phyloP scores from a whole-genome alignment of 495 filamentous ascomycete species.

The Pyrenopolyporus hunteri region DNA sequence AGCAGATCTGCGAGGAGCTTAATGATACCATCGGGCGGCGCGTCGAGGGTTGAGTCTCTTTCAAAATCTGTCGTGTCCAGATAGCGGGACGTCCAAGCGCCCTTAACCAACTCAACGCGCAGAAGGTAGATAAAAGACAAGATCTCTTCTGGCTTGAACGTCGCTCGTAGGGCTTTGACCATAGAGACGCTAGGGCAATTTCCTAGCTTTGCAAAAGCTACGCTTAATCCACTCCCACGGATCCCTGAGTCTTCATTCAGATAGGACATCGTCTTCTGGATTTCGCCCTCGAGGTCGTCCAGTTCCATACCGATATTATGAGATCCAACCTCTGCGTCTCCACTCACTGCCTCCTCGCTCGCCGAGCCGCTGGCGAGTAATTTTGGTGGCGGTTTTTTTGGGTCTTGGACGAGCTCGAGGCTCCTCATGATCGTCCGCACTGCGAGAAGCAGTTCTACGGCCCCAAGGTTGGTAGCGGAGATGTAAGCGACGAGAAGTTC shows the following conservation, averaged over 20 bases:
- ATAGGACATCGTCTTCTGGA: conserved; percentile 58
- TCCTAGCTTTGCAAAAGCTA: conserved; percentile 68
- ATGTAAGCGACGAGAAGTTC: conserved; percentile 64
- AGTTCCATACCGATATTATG: conserved; percentile 54
- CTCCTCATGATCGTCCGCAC: conserved; percentile 58
- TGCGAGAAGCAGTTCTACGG: conserved; percentile 54
- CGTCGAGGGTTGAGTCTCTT: conserved; percentile 59
- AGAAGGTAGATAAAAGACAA: conserved; percentile 77
- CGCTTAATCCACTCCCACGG: conserved; percentile 53
- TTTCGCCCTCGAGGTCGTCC: conserved; percentile 55
- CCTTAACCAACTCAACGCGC: conserved; percentile 65
- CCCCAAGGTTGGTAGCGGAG: conserved; percentile 53
- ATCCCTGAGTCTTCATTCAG: conserved; percentile 51
- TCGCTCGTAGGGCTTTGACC: conserved; percentile 66
- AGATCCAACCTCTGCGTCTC: conserved; percentile 42
- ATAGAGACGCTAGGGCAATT: conserved; percentile 62
- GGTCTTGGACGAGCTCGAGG: conserved; percentile 54
- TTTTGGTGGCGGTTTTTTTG: conserved; percentile 41
- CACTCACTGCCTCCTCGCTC: conserved; percentile 37
- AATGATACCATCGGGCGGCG: conserved; percentile 61
- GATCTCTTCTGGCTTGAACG: conserved; percentile 69
- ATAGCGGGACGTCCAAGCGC: conserved; percentile 74
- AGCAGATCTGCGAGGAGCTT: conserved; percentile 69
- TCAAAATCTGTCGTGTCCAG: conserved; percentile 51
- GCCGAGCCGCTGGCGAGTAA: conserved; percentile 46